phyloP scores from a whole-genome alignment of 78 protist species.

The Cavenderia fasciculata region DNA sequence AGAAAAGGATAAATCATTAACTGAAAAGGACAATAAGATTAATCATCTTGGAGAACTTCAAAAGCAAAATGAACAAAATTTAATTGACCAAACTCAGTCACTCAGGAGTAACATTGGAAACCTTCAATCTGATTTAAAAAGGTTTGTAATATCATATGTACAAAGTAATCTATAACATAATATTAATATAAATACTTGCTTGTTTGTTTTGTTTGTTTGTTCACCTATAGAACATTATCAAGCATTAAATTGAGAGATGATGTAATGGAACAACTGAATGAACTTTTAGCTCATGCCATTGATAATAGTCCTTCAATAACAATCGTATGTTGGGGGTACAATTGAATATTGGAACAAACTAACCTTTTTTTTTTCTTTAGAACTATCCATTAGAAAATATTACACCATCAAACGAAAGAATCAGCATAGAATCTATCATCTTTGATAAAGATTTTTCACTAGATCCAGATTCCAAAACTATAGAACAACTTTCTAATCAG shows the following conservation, averaged over 20 bases:
- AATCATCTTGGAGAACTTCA: background rate
- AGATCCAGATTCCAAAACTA: background rate
- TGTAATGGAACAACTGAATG: background rate
- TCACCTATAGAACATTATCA: background rate
- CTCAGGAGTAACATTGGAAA: background rate
- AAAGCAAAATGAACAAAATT: slow-evolving; percentile 35
- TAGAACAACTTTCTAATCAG: background rate
- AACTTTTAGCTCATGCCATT: slow-evolving; percentile 3
- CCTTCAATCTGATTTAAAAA: background rate
- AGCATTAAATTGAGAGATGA: slow-evolving; percentile 59
- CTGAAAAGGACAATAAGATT: slow-evolving; percentile 35
- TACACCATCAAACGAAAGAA: slow-evolving; percentile 64
- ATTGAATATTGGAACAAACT: background rate
- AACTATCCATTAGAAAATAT: slow-evolving; percentile 74
- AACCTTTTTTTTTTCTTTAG: background rate
- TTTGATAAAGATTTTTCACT: slow-evolving; percentile 12
- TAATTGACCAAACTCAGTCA: slow-evolving; percentile 27
- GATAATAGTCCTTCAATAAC: slow-evolving; percentile 25
- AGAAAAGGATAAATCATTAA: background rate
- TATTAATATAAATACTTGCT: no score
- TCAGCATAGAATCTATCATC: slow-evolving; percentile 11
- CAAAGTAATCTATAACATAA: background rate
- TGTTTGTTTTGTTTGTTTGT: background rate
- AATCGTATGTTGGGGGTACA: background rate
- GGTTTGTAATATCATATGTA: background rate